These are phyloP conservation scores for Inonotus hispidus DNA, from an alignment of 1,284 basidiomycete genomes.

Conservation along the genomic window DNA sequence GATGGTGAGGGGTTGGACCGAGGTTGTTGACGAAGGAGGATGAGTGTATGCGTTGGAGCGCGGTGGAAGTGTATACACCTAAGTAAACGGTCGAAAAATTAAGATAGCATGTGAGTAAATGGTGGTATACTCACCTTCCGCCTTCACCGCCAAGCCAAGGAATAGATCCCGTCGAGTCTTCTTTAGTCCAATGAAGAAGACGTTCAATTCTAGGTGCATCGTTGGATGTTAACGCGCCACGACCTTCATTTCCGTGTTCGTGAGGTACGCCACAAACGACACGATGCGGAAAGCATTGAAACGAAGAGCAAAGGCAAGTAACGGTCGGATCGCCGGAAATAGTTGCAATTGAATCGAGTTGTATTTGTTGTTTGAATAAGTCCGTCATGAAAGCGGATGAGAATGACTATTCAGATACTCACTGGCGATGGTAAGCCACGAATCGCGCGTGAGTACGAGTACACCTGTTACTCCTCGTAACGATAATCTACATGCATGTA, in stretches of 20 bases:
- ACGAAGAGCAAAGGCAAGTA: too few species aligned
- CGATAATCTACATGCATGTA: not conserved
- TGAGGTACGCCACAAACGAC: not conserved
- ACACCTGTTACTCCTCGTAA: slow-evolving; percentile 11
- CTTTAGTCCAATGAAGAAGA: slow-evolving; percentile 9
- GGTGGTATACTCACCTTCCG: not conserved
- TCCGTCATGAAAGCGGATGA: not conserved
- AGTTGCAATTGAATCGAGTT: too few species aligned
- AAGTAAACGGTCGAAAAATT: not conserved
- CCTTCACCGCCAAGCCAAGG: slow-evolving; percentile 11
- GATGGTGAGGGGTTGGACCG: not conserved
- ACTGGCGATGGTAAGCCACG: slow-evolving; percentile 18
- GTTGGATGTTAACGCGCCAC: slow-evolving; percentile 7
- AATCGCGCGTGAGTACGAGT: slow-evolving; percentile 12
- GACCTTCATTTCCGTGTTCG: not conserved
- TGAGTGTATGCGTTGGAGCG: slow-evolving; percentile 11
- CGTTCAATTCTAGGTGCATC: slow-evolving; percentile 9
- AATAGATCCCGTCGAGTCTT: slow-evolving; percentile 13
- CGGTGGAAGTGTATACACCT: slow-evolving; percentile 16
- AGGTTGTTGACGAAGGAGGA: slow-evolving; percentile 9
- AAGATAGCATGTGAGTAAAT: not conserved
- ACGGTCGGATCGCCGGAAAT: too few species aligned
- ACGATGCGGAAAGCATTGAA: too few species aligned
- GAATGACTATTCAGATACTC: not conserved
- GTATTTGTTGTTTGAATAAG: not conserved